Conservation (phyloP, 805 yeast species). For the Lachancea sp. region DNA sequence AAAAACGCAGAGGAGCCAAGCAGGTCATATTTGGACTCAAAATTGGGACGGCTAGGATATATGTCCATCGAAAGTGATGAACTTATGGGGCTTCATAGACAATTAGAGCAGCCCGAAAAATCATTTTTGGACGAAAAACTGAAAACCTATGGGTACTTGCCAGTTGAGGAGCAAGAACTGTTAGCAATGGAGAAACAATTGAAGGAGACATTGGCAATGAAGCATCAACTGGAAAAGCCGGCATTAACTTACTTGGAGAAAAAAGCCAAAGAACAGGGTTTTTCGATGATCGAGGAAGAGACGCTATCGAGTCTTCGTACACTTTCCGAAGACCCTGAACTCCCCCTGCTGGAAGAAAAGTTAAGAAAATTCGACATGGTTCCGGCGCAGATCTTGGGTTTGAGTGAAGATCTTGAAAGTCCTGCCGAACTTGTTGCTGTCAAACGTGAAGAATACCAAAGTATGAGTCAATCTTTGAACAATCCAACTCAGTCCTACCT, state of each 20-base stretch:
- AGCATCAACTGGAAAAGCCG: background rate
- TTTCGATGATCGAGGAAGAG: background rate
- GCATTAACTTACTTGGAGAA: background rate
- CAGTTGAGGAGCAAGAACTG: constrained; percentile 11
- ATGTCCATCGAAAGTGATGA: constrained; percentile 10
- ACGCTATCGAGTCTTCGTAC: background rate
- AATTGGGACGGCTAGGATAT: background rate
- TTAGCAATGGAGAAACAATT: background rate
- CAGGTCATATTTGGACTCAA: constrained; percentile 1
- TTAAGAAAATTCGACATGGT: background rate
- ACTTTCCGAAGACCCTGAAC: background rate
- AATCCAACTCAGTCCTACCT: background rate
- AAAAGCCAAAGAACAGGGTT: background rate
- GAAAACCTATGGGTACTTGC: constrained; percentile 9
- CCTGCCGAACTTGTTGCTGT: background rate
- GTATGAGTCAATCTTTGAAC: background rate
- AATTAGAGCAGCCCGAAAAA: constrained; percentile 9
- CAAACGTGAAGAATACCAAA: background rate
- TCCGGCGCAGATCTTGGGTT: background rate
- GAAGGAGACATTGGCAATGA: constrained; percentile 5
- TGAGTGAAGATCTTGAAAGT: background rate
- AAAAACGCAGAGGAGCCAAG: background rate
- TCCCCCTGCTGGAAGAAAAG: background rate
- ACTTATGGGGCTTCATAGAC: constrained; percentile 12
- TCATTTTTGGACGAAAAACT: constrained; percentile 21